phyloP scores from a whole-genome alignment of 371 early-diverging fungal species.

The Mucor sp. region DNA sequence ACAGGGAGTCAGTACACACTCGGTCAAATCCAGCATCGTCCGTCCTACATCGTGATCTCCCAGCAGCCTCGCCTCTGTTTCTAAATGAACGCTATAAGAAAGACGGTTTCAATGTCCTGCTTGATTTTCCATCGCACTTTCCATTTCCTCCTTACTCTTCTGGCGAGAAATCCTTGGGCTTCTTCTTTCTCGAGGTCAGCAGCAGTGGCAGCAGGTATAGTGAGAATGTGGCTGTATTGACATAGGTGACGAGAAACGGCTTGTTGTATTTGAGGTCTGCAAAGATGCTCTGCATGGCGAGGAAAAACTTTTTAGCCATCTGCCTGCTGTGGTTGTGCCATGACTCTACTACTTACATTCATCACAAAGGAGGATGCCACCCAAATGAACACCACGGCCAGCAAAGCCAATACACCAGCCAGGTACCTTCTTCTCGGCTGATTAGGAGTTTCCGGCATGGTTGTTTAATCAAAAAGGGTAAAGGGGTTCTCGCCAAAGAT shows the following conservation, averaged over 20 bases:
- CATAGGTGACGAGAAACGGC: constrained; percentile 80
- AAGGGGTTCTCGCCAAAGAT: background rate
- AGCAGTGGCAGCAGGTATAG: constrained; percentile 61
- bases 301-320: background rate
- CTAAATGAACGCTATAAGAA: constrained; percentile 5
- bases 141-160: constrained; percentile 7
- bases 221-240: constrained; percentile 80
- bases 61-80: constrained; percentile 13
- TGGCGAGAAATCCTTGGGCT: constrained; percentile 2
- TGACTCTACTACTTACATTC: constrained; percentile 54
- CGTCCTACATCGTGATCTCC: constrained; percentile 11
- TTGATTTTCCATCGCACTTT: background rate
- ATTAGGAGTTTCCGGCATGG: constrained; percentile 21
- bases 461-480: background rate
- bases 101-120: background rate
- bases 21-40: background rate
- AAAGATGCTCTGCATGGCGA: constrained; percentile 60
- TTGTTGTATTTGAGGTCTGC: constrained; percentile 70
- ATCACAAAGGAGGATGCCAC: constrained; percentile 82
- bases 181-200: constrained; percentile 7
- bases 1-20: background rate
- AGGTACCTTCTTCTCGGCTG: constrained; percentile 26
- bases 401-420: constrained; percentile 62
- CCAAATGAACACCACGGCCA: constrained; percentile 82
- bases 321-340: background rate